phyloP scores from a whole-genome alignment of 2,329 filamentous ascomycete species.

The Pyricularia sp. region DNA sequence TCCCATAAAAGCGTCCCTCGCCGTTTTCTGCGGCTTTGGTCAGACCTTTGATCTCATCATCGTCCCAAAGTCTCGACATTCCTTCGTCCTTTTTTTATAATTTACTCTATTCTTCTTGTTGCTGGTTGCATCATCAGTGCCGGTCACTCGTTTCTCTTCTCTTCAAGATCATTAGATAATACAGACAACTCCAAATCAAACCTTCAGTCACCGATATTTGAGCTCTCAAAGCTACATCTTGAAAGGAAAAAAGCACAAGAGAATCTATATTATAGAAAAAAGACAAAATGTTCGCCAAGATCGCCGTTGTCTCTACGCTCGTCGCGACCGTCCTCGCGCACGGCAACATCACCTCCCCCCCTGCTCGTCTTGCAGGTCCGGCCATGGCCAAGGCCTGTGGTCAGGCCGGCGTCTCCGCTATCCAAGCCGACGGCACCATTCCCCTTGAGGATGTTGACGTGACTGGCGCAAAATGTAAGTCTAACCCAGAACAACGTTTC shows the following conservation, averaged over 20 bases:
- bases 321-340: slow-evolving; percentile 27
- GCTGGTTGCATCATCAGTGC: slow-evolving; percentile 9
- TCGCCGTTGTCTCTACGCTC: slow-evolving; percentile 12
- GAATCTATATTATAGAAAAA: not conserved
- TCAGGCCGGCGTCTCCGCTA: slow-evolving; percentile 25
- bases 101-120: not conserved
- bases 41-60: not conserved
- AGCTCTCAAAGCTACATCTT: not conserved
- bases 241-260: not conserved
- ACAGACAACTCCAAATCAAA: not conserved
- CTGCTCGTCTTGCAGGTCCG: slow-evolving; percentile 28
- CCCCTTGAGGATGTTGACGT: slow-evolving; percentile 22
- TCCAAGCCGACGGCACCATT: slow-evolving; percentile 24
- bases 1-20: not conserved
- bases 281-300: slow-evolving; percentile 10
- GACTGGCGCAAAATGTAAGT: slow-evolving; percentile 18
- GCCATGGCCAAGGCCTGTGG: slow-evolving; percentile 36
- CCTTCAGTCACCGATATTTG: not conserved
- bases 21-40: not conserved
- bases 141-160: slow-evolving; percentile 14
- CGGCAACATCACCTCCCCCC: slow-evolving; percentile 31
- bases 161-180: not conserved
- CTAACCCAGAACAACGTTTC: not conserved
- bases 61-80: not conserved
- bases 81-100: not conserved